phyloP scores from a whole-genome alignment of 306 rosid species.

The Urtica urens region DNA sequence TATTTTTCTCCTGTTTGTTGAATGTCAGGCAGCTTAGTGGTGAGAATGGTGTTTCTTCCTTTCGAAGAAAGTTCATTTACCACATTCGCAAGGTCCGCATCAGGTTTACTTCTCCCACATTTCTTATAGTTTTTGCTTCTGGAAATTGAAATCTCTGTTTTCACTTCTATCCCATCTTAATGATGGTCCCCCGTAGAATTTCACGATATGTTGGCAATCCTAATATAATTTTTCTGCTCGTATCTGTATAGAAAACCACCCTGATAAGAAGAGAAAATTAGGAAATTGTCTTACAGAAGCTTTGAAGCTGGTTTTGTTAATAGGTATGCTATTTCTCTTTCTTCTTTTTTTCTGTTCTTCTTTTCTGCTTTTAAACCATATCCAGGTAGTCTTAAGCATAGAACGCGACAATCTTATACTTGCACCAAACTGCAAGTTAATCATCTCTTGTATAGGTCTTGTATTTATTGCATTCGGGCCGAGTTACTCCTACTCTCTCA shows the following conservation, averaged over 20 bases:
- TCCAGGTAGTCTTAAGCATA: background rate
- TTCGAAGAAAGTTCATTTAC: constrained; percentile 89
- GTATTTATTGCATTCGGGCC: constrained; percentile 92
- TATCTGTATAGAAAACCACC: constrained; percentile 45
- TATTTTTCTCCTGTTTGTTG: background rate
- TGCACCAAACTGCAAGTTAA: background rate
- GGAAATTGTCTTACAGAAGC: constrained; percentile 58
- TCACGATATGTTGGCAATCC: constrained; percentile 2
- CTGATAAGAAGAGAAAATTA: constrained; percentile 53
- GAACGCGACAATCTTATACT: background rate
- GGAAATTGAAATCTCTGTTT: background rate
- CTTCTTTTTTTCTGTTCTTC: background rate
- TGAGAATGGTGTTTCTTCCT: constrained; percentile 86
- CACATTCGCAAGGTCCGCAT: constrained; percentile 93
- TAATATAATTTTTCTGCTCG: too few species aligned
- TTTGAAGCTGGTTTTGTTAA: constrained; percentile 77
- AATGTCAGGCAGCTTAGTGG: constrained; percentile 87
- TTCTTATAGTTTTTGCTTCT: constrained; percentile 1
- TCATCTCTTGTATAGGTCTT: constrained; percentile 49
- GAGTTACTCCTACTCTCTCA: constrained; percentile 79
- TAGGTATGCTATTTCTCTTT: constrained; percentile 43
- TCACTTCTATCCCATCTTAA: background rate
- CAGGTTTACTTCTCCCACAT: constrained; percentile 66
- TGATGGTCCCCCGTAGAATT: background rate
- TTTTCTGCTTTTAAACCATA: background rate